Evolutionary conservation across 140 eudicot genomes (phyloP).

Genomic region (Bidens hawaiensis): DNA sequence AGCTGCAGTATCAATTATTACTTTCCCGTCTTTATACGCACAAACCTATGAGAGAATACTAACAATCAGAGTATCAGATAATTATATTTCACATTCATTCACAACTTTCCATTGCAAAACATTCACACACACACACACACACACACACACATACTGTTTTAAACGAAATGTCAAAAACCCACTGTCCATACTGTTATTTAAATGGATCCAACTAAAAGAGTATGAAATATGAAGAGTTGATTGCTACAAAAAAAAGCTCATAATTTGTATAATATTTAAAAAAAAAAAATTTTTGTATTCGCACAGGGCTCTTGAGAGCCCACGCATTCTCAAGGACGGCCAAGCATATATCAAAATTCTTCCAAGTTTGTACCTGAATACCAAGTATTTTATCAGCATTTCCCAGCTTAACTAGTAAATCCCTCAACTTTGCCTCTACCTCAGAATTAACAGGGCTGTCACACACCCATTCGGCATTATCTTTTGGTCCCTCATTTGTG

Average conservation of each 20-base stretch:
- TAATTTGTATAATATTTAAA: too few relatives aligned
- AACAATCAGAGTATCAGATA: slow-evolving; percentile 27
- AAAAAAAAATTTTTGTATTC: too few relatives aligned
- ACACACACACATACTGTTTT: too few relatives aligned
- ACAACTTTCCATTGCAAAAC: neutral
- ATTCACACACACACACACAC: neutral
- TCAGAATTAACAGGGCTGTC: slow-evolving; percentile 66
- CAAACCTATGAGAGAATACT: slow-evolving; percentile 54
- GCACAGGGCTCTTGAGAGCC: too few relatives aligned
- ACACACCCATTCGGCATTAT: slow-evolving; percentile 58
- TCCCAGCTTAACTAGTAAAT: slow-evolving; percentile 63
- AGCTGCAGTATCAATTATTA: slow-evolving; percentile 89
- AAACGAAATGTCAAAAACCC: too few relatives aligned
- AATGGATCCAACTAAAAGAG: too few relatives aligned
- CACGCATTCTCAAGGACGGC: too few relatives aligned
- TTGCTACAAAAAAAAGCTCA: too few relatives aligned
- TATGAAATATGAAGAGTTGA: too few relatives aligned
- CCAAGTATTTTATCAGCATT: slow-evolving; percentile 79
- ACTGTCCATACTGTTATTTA: too few relatives aligned
- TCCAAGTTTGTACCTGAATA: slow-evolving; percentile 72
- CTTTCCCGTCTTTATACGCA: slow-evolving; percentile 93
- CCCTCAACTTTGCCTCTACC: slow-evolving; percentile 68
- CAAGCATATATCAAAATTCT: too few relatives aligned
- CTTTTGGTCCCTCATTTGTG: slow-evolving; percentile 43
- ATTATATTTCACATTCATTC: slow-evolving; percentile 7